Percentiles rank a stretch among this genome's conserved stretches.
phyloP scores from a whole-genome alignment of 2,329 filamentous ascomycete genomes.

The Penicillium aurantiogriseum region DNA sequence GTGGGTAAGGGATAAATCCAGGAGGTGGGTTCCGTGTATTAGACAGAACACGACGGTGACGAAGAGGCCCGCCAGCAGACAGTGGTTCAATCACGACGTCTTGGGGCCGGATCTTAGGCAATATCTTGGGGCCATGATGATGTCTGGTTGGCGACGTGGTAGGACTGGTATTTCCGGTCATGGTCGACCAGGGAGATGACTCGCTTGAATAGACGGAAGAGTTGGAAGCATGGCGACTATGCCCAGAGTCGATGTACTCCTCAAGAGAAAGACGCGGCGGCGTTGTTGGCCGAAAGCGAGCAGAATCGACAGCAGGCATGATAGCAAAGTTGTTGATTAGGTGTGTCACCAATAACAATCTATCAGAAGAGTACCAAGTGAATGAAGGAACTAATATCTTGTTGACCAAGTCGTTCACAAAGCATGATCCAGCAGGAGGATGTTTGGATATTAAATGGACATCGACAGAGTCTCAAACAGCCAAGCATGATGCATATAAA shows the following conservation, averaged over 20 bases:
- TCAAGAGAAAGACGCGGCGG: slow-evolving; percentile 41
- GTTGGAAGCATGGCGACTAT: slow-evolving; percentile 64
- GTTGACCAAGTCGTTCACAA: slow-evolving; percentile 15
- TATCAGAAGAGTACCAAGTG: slow-evolving; percentile 18
- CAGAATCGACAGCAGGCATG: slow-evolving; percentile 44
- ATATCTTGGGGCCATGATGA: slow-evolving; percentile 70
- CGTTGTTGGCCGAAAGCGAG: slow-evolving; percentile 46
- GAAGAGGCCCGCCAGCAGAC: slow-evolving; percentile 52
- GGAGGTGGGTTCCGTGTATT: slow-evolving; percentile 54
- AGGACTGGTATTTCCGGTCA: slow-evolving; percentile 68
- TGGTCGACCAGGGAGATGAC: slow-evolving; percentile 67
- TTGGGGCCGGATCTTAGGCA: slow-evolving; percentile 83
- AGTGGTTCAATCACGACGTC: slow-evolving; percentile 71
- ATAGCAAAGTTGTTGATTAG: slow-evolving; percentile 30
- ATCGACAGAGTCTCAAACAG: slow-evolving; percentile 20
- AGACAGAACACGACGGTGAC: slow-evolving; percentile 54
- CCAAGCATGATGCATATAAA: slow-evolving; percentile 24
- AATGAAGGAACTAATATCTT: slow-evolving; percentile 14
- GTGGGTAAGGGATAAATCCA: slow-evolving; percentile 52
- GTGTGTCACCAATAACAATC: slow-evolving; percentile 13
- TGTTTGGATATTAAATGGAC: slow-evolving; percentile 44
- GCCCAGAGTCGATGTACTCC: slow-evolving; percentile 38
- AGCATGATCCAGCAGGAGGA: slow-evolving; percentile 20
- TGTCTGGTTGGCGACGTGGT: slow-evolving; percentile 68
- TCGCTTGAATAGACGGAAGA: slow-evolving; percentile 65